Percentiles rank a stretch among this genome's conserved stretches.
Conservation (phyloP, 768 basidiomycete genomes). For the Lactifluus pinguis region DNA sequence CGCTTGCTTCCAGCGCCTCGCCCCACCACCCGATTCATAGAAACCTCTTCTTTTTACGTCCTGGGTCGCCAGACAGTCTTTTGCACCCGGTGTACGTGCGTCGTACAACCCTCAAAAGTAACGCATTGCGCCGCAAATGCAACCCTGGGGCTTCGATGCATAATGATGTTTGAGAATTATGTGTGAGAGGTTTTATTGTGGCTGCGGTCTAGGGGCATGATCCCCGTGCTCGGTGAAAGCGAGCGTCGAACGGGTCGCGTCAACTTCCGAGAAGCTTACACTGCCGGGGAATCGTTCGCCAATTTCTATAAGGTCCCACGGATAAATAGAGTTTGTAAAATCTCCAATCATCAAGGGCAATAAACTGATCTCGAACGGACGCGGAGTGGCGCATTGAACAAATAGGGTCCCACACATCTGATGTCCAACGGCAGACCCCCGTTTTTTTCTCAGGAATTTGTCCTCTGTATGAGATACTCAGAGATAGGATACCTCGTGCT, state of each 20-base stretch:
- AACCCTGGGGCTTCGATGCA: background rate
- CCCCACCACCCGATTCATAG: background rate
- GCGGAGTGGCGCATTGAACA: constrained; percentile 5
- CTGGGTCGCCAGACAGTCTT: background rate
- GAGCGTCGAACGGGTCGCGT: background rate
- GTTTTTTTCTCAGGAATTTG: constrained; percentile 1
- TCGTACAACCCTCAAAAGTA: background rate
- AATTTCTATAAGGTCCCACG: background rate
- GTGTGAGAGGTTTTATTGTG: background rate
- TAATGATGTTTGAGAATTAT: background rate
- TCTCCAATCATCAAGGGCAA: background rate
- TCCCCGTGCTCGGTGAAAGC: background rate
- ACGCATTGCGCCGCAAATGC: constrained; percentile 1
- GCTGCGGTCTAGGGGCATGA: background rate
- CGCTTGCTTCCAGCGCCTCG: background rate
- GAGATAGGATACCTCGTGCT: background rate
- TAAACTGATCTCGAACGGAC: background rate
- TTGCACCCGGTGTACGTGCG: background rate
- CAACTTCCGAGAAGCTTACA: background rate
- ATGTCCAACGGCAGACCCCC: background rate
- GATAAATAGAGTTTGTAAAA: background rate
- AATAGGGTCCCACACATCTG: constrained; percentile 2
- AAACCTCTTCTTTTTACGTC: background rate
- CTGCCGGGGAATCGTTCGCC: background rate
- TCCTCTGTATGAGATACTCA: background rate